Conservation (phyloP, 768 basidiomycete genomes). For the Rhizopogon sp. region DNA sequence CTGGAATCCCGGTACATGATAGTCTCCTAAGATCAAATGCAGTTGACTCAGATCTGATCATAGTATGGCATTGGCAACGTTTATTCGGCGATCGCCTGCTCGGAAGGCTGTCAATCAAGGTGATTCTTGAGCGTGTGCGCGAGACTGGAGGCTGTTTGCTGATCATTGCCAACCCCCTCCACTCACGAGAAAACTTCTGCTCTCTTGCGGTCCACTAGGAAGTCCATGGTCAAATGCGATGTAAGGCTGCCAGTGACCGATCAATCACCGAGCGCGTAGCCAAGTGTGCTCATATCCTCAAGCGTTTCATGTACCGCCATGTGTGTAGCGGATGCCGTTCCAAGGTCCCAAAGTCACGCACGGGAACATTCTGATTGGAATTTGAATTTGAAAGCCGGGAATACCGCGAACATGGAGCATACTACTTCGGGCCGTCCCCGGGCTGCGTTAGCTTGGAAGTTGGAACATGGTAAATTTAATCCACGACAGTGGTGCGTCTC, state of each 20-base stretch:
- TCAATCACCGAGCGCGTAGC: not conserved
- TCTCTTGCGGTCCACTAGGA: not conserved
- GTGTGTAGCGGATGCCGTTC: not conserved
- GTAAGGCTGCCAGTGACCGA: not conserved
- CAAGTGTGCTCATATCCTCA: not conserved
- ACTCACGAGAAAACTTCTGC: not conserved
- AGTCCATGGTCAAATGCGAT: not conserved
- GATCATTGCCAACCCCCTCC: not conserved
- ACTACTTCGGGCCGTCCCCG: not conserved
- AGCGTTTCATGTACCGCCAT: not conserved
- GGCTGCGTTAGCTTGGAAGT: no score
- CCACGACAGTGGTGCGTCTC: not conserved
- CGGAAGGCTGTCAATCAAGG: not conserved
- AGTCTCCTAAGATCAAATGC: not conserved
- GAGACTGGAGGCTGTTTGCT: not conserved
- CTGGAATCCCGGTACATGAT: not conserved
- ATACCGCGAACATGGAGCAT: not conserved
- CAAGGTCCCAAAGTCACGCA: not conserved
- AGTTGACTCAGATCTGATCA: not conserved
- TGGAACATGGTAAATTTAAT: not conserved
- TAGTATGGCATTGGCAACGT: not conserved
- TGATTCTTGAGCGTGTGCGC: not conserved
- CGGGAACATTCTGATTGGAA: not conserved
- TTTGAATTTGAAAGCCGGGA: not conserved
- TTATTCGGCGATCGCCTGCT: not conserved